These are phyloP conservation scores for Fusarium sororula DNA, from an alignment of 2,329 filamentous ascomycete species.

Conservation along the genomic window DNA sequence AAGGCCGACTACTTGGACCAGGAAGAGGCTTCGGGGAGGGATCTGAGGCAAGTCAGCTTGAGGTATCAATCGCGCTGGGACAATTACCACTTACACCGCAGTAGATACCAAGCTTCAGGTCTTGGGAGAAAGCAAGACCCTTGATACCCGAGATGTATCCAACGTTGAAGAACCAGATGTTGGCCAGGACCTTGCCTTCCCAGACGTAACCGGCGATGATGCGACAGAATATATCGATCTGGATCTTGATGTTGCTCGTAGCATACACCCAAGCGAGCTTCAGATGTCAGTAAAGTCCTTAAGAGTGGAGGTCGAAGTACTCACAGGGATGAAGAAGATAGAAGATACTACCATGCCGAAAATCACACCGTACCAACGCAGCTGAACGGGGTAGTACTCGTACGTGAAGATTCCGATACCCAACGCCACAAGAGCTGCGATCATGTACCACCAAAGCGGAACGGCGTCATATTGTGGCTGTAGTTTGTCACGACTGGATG, in stretches of 20 bases:
- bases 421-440: slow-evolving; percentile 27
- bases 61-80: fast-evolving
- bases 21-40: slow-evolving; percentile 55
- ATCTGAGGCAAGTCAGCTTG: slow-evolving; percentile 42
- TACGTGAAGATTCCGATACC: slow-evolving; percentile 44
- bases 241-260: slow-evolving; percentile 55
- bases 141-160: slow-evolving; percentile 55
- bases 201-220: slow-evolving; percentile 56
- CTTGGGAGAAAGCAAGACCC: slow-evolving; percentile 53
- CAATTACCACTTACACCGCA: slow-evolving; percentile 37
- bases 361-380: slow-evolving; percentile 46
- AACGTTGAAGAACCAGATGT: slow-evolving; percentile 51
- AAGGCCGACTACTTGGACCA: slow-evolving; percentile 54
- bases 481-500: not conserved
- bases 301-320: not conserved
- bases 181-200: slow-evolving; percentile 53
- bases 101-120: slow-evolving; percentile 58
- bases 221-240: slow-evolving; percentile 56
- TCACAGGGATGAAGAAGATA: slow-evolving; percentile 44
- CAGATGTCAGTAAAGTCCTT: not conserved
- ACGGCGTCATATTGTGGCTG: slow-evolving; percentile 32
- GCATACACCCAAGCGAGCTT: slow-evolving; percentile 48
- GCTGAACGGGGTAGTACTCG: slow-evolving; percentile 45
- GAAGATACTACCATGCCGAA: slow-evolving; percentile 42
- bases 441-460: slow-evolving; percentile 42